phyloP scores from a whole-genome alignment of 2,329 filamentous ascomycete species.

The Aspergillus tamarii region DNA sequence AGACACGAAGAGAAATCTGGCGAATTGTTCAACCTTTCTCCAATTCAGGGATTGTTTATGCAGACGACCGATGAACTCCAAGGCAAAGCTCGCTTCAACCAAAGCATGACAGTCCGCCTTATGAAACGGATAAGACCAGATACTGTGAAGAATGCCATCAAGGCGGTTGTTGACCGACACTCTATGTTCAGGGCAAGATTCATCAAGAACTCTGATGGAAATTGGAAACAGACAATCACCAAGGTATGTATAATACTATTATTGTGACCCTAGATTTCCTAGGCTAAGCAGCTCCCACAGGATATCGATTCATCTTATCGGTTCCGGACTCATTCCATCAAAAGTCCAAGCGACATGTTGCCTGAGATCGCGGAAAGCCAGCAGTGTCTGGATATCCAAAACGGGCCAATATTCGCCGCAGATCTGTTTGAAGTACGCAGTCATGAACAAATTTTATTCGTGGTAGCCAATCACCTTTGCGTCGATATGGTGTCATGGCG shows the following conservation, averaged over 20 bases:
- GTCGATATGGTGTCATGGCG: conserved; percentile 34
- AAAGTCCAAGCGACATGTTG: conserved; percentile 27
- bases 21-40: conserved; percentile 36
- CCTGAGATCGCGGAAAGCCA: conserved; percentile 35
- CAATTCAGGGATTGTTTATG: conserved; percentile 40
- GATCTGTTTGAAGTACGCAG: conserved; percentile 22
- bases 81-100: conserved; percentile 35
- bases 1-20: conserved; percentile 31
- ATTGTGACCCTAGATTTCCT: background rate
- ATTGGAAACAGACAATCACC: conserved; percentile 33
- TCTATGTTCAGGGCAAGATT: conserved; percentile 41
- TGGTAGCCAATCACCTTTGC: conserved; percentile 25
- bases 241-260: conserved; percentile 23
- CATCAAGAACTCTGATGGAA: conserved; percentile 20
- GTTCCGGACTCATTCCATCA: conserved; percentile 33
- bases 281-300: conserved; percentile 24
- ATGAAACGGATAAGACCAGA: conserved; percentile 28
- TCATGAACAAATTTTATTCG: conserved; percentile 20
- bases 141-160: conserved; percentile 31
- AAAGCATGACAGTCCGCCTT: conserved; percentile 38
- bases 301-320: conserved; percentile 37
- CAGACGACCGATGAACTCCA: conserved; percentile 25
- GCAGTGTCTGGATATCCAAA: conserved; percentile 34
- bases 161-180: conserved; percentile 35
- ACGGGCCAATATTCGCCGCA: conserved; percentile 29